phyloP scores from a whole-genome alignment of 176 grass and related monocot genomes.

The Eremochloa ophiuroides region DNA sequence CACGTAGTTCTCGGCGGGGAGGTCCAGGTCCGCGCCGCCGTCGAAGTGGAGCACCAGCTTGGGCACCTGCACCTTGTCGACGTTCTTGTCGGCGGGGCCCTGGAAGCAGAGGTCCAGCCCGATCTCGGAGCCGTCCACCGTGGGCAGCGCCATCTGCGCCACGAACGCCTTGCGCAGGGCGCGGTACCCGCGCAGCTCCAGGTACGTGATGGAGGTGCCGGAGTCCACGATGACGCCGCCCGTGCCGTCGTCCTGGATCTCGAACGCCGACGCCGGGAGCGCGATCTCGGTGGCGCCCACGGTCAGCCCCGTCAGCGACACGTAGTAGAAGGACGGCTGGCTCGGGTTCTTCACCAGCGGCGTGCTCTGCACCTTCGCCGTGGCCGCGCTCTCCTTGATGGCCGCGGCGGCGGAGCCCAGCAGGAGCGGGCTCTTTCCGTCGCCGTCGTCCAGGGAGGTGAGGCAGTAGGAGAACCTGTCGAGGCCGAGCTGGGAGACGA shows the following conservation, averaged over 20 bases:
- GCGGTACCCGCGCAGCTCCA: slow-evolving; percentile 45
- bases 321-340: slow-evolving; percentile 67
- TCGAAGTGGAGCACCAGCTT: slow-evolving; percentile 79
- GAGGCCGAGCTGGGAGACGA: slow-evolving; percentile 56
- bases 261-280: slow-evolving; percentile 43
- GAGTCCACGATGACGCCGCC: slow-evolving; percentile 78
- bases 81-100: slow-evolving; percentile 3
- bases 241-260: slow-evolving; percentile 42
- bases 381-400: slow-evolving; percentile 15
- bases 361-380: slow-evolving; percentile 44
- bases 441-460: slow-evolving; percentile 57
- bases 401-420: slow-evolving; percentile 34
- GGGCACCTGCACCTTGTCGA: slow-evolving; percentile 49
- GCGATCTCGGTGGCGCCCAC: slow-evolving; percentile 37
- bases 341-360: slow-evolving; percentile 61
- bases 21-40: slow-evolving; percentile 49
- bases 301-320: slow-evolving; percentile 46
- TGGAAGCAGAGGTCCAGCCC: slow-evolving; percentile 71
- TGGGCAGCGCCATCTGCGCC: slow-evolving; percentile 54
- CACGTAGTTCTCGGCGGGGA: slow-evolving; percentile 78
- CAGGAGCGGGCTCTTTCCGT: slow-evolving; percentile 47
- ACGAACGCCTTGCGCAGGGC: slow-evolving; percentile 38
- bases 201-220: slow-evolving; percentile 70
- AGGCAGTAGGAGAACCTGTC: slow-evolving; percentile 89
- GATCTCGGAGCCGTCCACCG: slow-evolving; percentile 31